phyloP scores from a whole-genome alignment of 2,329 filamentous ascomycete species.

The Xylaria sp. region DNA sequence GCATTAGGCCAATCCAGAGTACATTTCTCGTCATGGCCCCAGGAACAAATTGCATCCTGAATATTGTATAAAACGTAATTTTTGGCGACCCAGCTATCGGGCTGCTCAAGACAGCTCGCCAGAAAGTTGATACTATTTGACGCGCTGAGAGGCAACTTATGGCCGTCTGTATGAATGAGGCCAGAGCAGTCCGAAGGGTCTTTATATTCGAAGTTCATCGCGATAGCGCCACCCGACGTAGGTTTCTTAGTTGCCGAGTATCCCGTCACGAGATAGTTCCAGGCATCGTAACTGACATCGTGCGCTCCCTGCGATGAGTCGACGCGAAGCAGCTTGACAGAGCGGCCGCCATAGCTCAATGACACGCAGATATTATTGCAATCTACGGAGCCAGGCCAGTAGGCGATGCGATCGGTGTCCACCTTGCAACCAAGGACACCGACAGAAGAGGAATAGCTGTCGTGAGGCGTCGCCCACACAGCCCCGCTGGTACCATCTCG shows the following conservation, averaged over 20 bases:
- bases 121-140: conserved; percentile 68
- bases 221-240: conserved; percentile 58
- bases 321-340: conserved; percentile 67
- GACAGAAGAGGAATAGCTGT: conserved; percentile 65
- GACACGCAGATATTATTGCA: conserved; percentile 69
- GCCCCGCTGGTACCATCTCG: conserved; percentile 52
- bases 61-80: conserved; percentile 65
- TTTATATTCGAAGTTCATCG: conserved; percentile 59
- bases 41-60: conserved; percentile 54
- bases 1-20: conserved; percentile 58
- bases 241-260: conserved; percentile 59
- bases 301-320: conserved; percentile 67
- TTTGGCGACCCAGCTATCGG: conserved; percentile 57
- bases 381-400: conserved; percentile 65
- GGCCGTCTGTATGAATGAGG: conserved; percentile 61
- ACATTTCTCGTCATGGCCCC: conserved; percentile 64
- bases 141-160: conserved; percentile 65
- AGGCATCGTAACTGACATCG: conserved; percentile 71
- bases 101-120: conserved; percentile 45
- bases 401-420: conserved; percentile 69
- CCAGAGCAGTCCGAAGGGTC: conserved; percentile 59
- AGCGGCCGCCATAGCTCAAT: conserved; percentile 61
- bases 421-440: conserved; percentile 72
- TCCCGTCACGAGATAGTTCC: conserved; percentile 67
- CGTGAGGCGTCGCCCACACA: conserved; percentile 65